Conservation (phyloP, 371 early-diverging fungal species). For the Syncephalastrum racemosum region DNA sequence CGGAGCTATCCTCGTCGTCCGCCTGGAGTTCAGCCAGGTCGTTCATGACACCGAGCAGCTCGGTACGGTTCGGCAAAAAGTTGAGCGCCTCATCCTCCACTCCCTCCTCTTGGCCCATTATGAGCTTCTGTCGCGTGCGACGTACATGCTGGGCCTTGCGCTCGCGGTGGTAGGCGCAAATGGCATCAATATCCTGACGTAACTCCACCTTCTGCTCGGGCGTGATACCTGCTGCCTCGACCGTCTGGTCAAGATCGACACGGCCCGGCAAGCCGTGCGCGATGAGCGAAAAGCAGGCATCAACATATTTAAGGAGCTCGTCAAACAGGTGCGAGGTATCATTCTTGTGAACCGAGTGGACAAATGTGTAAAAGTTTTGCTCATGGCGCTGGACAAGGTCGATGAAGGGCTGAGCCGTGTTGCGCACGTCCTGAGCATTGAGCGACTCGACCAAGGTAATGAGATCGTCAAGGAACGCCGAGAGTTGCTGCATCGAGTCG, state of each 20-base stretch:
- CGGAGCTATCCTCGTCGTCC: conserved; percentile 4
- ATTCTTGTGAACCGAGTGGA: conserved; percentile 59
- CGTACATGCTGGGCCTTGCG: conserved; percentile 23
- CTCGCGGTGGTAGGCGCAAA: conserved; percentile 21
- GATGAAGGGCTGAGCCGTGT: conserved; percentile 45
- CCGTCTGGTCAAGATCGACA: conserved; percentile 22
- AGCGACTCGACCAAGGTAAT: conserved; percentile 52
- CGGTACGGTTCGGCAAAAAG: conserved; percentile 13
- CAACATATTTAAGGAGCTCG: conserved; percentile 37
- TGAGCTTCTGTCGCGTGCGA: conserved; percentile 19
- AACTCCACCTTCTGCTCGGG: conserved; percentile 23
- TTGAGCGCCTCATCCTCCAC: conserved; percentile 11
- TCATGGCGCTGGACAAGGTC: conserved; percentile 56
- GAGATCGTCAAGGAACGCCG: conserved; percentile 59
- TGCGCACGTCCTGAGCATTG: conserved; percentile 31
- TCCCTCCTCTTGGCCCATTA: conserved; percentile 12
- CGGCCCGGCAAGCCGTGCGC: conserved; percentile 26
- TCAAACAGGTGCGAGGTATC: conserved; percentile 46
- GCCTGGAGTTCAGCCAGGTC: conserved; percentile 20
- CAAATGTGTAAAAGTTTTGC: conserved; percentile 58
- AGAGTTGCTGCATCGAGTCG: conserved; percentile 57
- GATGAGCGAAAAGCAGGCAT: conserved; percentile 29
- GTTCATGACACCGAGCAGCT: conserved; percentile 16
- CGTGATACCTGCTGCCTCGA: conserved; percentile 17
- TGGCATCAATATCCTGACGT: conserved; percentile 19